Base-by-base conservation (phyloP, 2,329 filamentous ascomycete genomes). In the Lasiodiplodia hormozganensis region DNA sequence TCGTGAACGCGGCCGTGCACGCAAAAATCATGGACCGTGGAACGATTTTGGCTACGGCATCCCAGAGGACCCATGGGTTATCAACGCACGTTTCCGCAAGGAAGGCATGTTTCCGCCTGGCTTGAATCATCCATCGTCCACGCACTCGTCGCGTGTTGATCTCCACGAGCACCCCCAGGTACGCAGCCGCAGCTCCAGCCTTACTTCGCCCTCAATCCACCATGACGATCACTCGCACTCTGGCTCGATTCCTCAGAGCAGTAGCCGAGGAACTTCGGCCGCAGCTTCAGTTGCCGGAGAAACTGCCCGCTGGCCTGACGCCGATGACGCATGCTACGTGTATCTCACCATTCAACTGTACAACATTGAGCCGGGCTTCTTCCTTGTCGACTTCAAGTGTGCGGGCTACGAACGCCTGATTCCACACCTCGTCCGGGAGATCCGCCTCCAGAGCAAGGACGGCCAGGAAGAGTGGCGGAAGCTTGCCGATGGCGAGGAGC, bases 291-390 rank as follows among this genome's bases (percentile, higher is more conserved):
- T 1, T 75, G 81, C 10, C 78, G 81, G 8, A 79, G 81, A 3
- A 80, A 25, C 62, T 21, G 66, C 40, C 8, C 53, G 56, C 38
- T 64, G 60, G 60, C 79, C 82, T 14, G 78, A 83, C 56, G 76
- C 82, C 3, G 84, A 88, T 65, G 88, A 93, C 71, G 91, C 92
- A 67, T 89, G 96, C n/a, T 95, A 92, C 77, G 91, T 98, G 75
- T 96, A 97, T 77, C 89, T 99, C 78, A 94, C 97, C 72, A 97
- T 99, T 71, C 96, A 97, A 78, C 90, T 97, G 64, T 97, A 97
- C 80, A 91, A 94, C 76, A 92, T 97, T 84, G 94, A 97, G 78
- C 88, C 89, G 65, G 90, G 91, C 65, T 94, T 95, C 70, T 97
- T 94, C 79, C 68, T 99, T 71, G 96, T 99, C 60, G 96, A 99